Evolutionary conservation across 805 yeast genomes (phyloP), one percentile per base, ranked within the genome.

Genomic region (Lachancea quebecensis): DNA sequence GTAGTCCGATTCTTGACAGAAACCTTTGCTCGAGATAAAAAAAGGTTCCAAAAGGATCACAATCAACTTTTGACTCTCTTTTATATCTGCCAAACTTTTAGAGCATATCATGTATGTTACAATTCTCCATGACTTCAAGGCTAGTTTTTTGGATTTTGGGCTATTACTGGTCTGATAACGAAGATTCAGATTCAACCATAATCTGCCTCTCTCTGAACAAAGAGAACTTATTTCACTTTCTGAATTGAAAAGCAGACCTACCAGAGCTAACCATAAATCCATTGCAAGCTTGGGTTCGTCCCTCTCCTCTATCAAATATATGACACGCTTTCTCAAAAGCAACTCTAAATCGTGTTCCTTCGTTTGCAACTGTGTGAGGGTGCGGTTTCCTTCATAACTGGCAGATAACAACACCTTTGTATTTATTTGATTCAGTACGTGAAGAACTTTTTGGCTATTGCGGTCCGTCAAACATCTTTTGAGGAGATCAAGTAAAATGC

Each of bases 121-220:
- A 25, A 62, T 56, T 25, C 66, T 49, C 64, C 65, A 59, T 5
- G 48, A 55, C 41, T 59, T 59, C 12, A 59, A 40, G 4, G 65
- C 50, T n/a, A 56, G 32, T 3, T 53, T 38, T 40, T 41, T 44
- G 1, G 51, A 49, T 12, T 40, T 25, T 2, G 50, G 31, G 11
- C 50, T 48, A 2, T 48, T 35, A 1, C 38, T 36, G 8, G 46
- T 39, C 32, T 57, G 54, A 17, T 57, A 55, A 11, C 47, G 27
- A 2, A 40, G 45, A 44, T 58, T 56, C 10, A 59, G 29, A 10
- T 33, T 38, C 5, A 59, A 35, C 66, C 66, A 62, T 5, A 41
- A 45, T 21, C 41, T 27, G 8, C 38, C 47, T 3, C 32, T 35
- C 2, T 45, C 29, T 4, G 45, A 14, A 8, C 46, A 17, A 4